Evolutionary conservation across 805 yeast species (phyloP), one percentile per base, ranked within the genome.

Genomic region (Hemisphaericaspora nanyangensis): DNA sequence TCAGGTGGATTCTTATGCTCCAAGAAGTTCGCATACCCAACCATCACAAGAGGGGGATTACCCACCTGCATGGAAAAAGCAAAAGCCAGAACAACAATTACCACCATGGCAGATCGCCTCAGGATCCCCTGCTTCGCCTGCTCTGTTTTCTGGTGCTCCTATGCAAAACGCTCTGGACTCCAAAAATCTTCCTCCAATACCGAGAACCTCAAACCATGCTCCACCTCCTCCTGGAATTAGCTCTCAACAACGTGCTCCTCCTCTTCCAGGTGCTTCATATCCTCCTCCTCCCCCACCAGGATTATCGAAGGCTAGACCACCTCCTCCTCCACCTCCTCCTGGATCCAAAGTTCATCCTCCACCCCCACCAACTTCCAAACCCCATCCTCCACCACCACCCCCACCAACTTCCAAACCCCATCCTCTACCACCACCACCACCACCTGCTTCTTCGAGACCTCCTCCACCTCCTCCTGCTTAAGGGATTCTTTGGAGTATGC

Each of bases 11-110:
- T 35, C 38, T 15, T 35, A 37, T 30, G 24, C 34, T 17, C 37
- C 37, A n/a, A 17, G 18, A 22, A 29, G 7, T 13, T 5, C 31
- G n/a, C 31, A 29, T 10, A 31, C 8, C 31, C 29, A 25, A 37
- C 20, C 39, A 17, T 5, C 22, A 11, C 34, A 33, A 26, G 42
- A 39, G 18, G 36, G 35, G 7, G 41, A 24, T 7, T 24, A 34
- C n/a, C 42, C 58, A 7, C 61, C 65, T 15, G n/a, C n/a, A n/a
- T 52, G 60, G 60, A 60, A 60, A 38, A 55, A 52, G 41, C 34
- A 38, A 13, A 51, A 45, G 39, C 46, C 50, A 19, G 57, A 52
- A 17, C 39, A 35, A 20, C 47, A 46, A 20, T 43, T 49, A 33
- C 61, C 60, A 7, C 60, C 63, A 18, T 55, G 61, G 49, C 52